A percentile compares a stretch with the other conserved stretches of the same genome.
These are phyloP conservation scores for Carex parvula DNA, from an alignment of 176 grass and related monocot species.

Conservation along the genomic window DNA sequence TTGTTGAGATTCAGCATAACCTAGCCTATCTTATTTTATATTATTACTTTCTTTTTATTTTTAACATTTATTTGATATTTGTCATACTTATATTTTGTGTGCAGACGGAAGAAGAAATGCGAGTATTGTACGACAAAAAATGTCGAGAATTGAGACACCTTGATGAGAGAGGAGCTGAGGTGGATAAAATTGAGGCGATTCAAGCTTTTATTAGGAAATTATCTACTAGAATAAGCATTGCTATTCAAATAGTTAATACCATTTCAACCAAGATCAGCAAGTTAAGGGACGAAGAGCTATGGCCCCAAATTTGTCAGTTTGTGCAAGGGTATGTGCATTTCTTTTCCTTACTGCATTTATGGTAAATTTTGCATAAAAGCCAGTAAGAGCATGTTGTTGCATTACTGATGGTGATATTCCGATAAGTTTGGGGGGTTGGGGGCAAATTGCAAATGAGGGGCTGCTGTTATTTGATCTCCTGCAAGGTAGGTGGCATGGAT, in stretches of 20 bases:
- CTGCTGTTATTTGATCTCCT: background rate
- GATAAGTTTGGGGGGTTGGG: background rate
- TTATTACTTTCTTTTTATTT: background rate
- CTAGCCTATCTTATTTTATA: background rate
- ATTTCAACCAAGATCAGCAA: conserved; percentile 90
- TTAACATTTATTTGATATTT: background rate
- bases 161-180: conserved; percentile 78
- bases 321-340: conserved; percentile 71
- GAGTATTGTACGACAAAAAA: conserved; percentile 67
- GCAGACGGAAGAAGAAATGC: conserved; percentile 78
- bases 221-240: conserved; percentile 92
- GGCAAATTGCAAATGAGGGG: background rate
- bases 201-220: conserved; percentile 72
- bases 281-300: conserved; percentile 90
- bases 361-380: background rate
- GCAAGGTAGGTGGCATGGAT: background rate
- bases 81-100: conserved; percentile 24
- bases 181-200: conserved; percentile 58
- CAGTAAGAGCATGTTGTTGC: background rate
- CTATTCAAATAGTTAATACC: conserved; percentile 82
- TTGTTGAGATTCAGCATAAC: background rate
- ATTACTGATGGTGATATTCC: background rate
- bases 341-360: background rate
- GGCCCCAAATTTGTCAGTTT: conserved; percentile 84
- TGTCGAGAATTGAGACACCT: conserved; percentile 56